Conservation (phyloP, 495 filamentous ascomycete genomes). For the Cairneyella variabilis region DNA sequence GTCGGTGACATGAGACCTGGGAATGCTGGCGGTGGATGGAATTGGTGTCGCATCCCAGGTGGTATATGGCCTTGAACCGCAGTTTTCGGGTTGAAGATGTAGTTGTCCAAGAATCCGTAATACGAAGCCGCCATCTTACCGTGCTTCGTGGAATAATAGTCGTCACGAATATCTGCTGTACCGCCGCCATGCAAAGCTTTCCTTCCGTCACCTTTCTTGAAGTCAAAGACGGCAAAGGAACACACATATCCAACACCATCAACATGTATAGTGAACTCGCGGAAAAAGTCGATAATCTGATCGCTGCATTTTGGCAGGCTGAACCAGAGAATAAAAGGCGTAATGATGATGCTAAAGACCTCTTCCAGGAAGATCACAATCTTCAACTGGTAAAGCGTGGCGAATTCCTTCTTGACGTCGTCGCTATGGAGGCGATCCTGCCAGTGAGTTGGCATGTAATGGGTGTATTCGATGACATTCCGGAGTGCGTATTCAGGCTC, state of each 20-base stretch:
- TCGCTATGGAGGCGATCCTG: slow-evolving; percentile 83
- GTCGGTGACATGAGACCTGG: slow-evolving; percentile 65
- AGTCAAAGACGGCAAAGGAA: slow-evolving; percentile 97
- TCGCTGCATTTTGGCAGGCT: slow-evolving; percentile 87
- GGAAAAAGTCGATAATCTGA: slow-evolving; percentile 93
- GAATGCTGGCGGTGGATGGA: slow-evolving; percentile 77
- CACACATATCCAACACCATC: slow-evolving; percentile 95
- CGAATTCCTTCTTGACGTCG: slow-evolving; percentile 80
- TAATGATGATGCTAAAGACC: slow-evolving; percentile 84
- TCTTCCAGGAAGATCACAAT: slow-evolving; percentile 89
- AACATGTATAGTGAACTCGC: slow-evolving; percentile 94
- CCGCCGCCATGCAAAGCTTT: slow-evolving; percentile 35
- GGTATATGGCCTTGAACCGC: slow-evolving; percentile 44
- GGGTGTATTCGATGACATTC: slow-evolving; percentile 86
- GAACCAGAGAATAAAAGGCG: slow-evolving; percentile 84
- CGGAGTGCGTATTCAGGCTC: slow-evolving; percentile 86
- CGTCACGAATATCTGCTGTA: slow-evolving; percentile 66
- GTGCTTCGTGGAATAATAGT: slow-evolving; percentile 92
- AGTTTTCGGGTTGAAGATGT: slow-evolving; percentile 61
- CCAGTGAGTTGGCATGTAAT: slow-evolving; percentile 86
- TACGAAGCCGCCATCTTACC: slow-evolving; percentile 97
- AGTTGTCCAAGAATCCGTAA: slow-evolving; percentile 89
- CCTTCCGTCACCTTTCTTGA: slow-evolving; percentile 70
- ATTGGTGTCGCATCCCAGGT: slow-evolving; percentile 52
- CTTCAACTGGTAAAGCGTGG: slow-evolving; percentile 82